These are phyloP conservation scores for Oropetium thomaeum DNA, from an alignment of 176 grass and related monocot species.

Conservation along the genomic window DNA sequence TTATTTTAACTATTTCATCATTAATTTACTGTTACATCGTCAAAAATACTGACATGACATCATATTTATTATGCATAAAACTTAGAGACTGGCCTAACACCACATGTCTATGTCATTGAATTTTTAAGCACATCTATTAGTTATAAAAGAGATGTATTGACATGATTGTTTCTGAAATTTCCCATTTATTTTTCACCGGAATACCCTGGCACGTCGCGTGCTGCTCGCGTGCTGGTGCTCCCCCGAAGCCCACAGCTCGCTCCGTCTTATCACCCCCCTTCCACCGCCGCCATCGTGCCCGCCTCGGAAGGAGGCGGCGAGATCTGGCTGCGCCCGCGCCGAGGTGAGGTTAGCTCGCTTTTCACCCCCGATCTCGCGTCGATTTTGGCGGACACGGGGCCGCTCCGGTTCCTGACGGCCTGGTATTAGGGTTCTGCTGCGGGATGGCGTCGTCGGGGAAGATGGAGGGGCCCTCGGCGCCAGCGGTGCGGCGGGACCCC, in stretches of 20 bases:
- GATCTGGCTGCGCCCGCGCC: conserved; percentile 27
- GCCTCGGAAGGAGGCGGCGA: conserved; percentile 25
- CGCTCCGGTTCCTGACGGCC: neutral
- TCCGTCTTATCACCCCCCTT: neutral
- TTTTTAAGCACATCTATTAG: too few relatives aligned
- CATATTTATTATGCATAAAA: too few relatives aligned
- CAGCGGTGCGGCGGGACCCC: conserved; percentile 67
- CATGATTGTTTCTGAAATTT: too few relatives aligned
- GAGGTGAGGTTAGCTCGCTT: conserved; percentile 6
- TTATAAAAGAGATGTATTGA: too few relatives aligned
- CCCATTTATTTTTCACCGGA: neutral
- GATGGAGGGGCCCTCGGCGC: conserved; percentile 82
- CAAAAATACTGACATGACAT: too few relatives aligned
- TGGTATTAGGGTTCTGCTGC: conserved; percentile 32
- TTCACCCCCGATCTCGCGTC: neutral
- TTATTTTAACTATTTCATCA: too few relatives aligned
- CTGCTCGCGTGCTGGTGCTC: neutral
- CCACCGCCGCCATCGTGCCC: neutral
- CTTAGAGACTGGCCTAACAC: too few relatives aligned
- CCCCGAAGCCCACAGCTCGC: neutral
- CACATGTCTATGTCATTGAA: too few relatives aligned
- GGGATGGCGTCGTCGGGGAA: conserved; percentile 76
- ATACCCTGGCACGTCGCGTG: neutral
- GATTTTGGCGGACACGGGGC: neutral
- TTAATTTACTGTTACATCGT: too few relatives aligned